A percentile compares a stretch with the other conserved stretches of the same genome.
phyloP scores from a whole-genome alignment of 352 stramenopile species.

The Albugo laibachii region DNA sequence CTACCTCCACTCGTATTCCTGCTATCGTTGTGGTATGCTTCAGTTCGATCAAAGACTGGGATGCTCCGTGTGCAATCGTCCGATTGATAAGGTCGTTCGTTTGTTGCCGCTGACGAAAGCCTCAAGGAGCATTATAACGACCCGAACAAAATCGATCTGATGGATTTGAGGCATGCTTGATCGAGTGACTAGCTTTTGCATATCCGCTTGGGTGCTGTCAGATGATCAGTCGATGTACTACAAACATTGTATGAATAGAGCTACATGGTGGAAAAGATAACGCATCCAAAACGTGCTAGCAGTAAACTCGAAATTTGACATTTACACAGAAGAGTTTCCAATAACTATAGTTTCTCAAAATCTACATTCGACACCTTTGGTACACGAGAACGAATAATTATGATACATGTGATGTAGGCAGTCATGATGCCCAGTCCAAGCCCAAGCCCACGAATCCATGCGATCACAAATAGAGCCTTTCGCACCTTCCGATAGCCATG shows the following conservation, averaged over 20 bases:
- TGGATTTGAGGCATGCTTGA: too few species aligned
- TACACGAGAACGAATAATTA: conserved; percentile 9
- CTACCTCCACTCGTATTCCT: conserved; percentile 71
- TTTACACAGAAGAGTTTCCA: too few species aligned
- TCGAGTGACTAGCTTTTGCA: too few species aligned
- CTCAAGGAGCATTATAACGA: not conserved
- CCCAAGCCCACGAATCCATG: conserved; percentile 48
- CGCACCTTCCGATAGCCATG: conserved; percentile 62
- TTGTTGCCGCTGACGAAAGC: conserved; percentile 37
- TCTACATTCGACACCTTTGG: too few species aligned
- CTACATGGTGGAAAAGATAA: too few species aligned
- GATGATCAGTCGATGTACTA: too few species aligned
- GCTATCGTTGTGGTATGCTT: conserved; percentile 52
- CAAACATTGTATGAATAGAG: too few species aligned
- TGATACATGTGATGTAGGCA: conserved; percentile 62
- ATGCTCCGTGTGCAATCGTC: conserved; percentile 59
- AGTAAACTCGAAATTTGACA: too few species aligned
- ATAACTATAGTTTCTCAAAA: too few species aligned
- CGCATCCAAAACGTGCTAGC: too few species aligned
- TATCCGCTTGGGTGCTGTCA: too few species aligned
- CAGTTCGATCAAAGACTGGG: conserved; percentile 23
- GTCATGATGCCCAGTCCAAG: conserved; percentile 61
- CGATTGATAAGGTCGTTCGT: conserved; percentile 52
- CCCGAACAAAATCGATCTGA: not conserved
- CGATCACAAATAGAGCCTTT: conserved; percentile 63